Evolutionary conservation across 2,329 filamentous ascomycete genomes (phyloP), one percentile per base, ranked within the genome.

Genomic region (Endoconidiophora laricicola): DNA sequence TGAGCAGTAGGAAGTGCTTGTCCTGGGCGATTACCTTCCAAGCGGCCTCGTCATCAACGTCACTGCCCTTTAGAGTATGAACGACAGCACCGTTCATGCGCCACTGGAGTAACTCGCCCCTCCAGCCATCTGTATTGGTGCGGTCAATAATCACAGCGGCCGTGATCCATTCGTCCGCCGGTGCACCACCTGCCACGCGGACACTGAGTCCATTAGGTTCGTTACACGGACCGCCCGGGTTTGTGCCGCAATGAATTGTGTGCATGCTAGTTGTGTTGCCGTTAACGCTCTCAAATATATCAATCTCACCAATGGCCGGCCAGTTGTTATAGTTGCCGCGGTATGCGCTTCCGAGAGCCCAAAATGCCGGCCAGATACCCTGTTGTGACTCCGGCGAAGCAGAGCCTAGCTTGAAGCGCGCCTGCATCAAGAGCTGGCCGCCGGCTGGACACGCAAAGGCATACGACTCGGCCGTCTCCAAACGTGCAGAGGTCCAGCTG

Each of bases 311-410:
- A 10, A 64, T 56, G 4, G 55, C 46, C 0, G 69, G 69, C 69
- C 68, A 71, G 52, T 62, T 63, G 12, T 53, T 57, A 53, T 64
- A 64, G 51, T 65, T 61, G 26, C 57, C 57, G 41, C 67, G 63
- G 57, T 63, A 68, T 1, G 54, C 57, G 6, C 59, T 53, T 4
- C 68, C 68, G 29, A 71, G 62, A 20, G 63, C 58, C 69, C 68
- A 71, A 54, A 71, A 70, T 0, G 68, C 69, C 0, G 65, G 66
- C 69, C 69, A 71, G 56, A 70, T 66, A 16, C 68, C 66, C 44
- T 62, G 55, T 52, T 66, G 62, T 3, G 55, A 46, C 6, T 47
- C 20, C 23, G 50, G 46, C 1, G 60, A 33, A 16, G 58, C 57
- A 48, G 22, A 49, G n/a, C 65, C 62, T 2, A 70, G 56, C 55